Conservation (phyloP, 768 basidiomycete genomes). For the Trametes sanguinea region DNA sequence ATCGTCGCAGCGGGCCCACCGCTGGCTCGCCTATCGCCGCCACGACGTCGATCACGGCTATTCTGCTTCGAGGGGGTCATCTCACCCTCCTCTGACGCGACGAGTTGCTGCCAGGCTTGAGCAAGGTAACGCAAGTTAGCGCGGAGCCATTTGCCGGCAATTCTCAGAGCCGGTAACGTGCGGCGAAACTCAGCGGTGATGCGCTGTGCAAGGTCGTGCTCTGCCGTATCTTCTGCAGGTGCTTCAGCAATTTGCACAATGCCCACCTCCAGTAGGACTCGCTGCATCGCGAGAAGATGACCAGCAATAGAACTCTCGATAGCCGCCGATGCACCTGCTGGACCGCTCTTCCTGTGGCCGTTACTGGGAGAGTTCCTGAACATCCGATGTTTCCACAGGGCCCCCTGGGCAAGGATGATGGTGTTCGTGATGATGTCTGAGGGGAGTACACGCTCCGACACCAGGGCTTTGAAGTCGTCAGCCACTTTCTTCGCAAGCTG, state of each 20-base stretch:
- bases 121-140: slow-evolving; percentile 71
- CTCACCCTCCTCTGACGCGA: neutral
- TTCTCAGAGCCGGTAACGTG: slow-evolving; percentile 81
- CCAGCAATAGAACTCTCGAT: slow-evolving; percentile 67
- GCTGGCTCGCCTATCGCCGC: slow-evolving; percentile 34
- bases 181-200: slow-evolving; percentile 88
- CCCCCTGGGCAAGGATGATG: slow-evolving; percentile 73
- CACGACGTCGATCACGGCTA: slow-evolving; percentile 31
- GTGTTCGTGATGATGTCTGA: slow-evolving; percentile 76
- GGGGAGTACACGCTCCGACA: slow-evolving; percentile 70
- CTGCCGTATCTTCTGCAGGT: slow-evolving; percentile 53
- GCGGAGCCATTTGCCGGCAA: slow-evolving; percentile 87
- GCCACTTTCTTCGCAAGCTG: slow-evolving; percentile 50
- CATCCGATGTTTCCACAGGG: slow-evolving; percentile 84
- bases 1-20: slow-evolving; percentile 35
- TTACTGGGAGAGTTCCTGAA: slow-evolving; percentile 49
- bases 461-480: slow-evolving; percentile 58
- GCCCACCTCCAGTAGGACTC: slow-evolving; percentile 66
- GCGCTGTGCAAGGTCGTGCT: slow-evolving; percentile 68
- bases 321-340: slow-evolving; percentile 1
- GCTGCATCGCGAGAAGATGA: slow-evolving; percentile 68
- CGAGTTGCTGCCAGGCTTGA: slow-evolving; percentile 38
- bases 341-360: slow-evolving; percentile 20
- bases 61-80: slow-evolving; percentile 22
- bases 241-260: slow-evolving; percentile 58